phyloP scores from a whole-genome alignment of 176 grass and related monocot genomes.

The Tillandsia leiboldiana region DNA sequence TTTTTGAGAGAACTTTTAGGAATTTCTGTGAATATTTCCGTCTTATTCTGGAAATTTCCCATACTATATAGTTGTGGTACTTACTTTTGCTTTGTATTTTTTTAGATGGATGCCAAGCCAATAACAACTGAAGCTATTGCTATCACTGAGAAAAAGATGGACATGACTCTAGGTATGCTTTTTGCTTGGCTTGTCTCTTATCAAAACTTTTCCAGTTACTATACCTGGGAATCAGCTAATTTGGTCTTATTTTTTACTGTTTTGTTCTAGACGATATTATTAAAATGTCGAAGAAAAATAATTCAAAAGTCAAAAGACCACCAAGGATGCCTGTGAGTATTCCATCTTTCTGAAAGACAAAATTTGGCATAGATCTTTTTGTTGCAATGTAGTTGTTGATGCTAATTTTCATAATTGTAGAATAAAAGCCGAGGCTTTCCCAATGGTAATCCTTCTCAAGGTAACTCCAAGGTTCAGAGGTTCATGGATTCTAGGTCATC shows the following conservation, averaged over 20 bases:
- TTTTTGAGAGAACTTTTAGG: no score
- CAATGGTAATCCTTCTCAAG: constrained; percentile 38
- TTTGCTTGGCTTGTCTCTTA: background rate
- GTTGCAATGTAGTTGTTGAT: background rate
- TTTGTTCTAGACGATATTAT: constrained; percentile 73
- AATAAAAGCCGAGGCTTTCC: constrained; percentile 62
- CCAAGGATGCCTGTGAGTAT: constrained; percentile 53
- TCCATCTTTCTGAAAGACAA: constrained; percentile 9
- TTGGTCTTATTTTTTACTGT: background rate
- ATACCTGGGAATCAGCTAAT: no score
- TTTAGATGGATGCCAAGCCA: constrained; percentile 59
- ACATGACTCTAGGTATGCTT: constrained; percentile 84
- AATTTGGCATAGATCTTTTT: background rate
- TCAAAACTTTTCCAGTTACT: background rate
- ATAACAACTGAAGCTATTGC: constrained; percentile 65
- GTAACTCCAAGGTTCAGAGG: constrained; percentile 43
- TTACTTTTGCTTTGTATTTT: background rate
- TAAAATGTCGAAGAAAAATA: constrained; percentile 97
- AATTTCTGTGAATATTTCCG: background rate
- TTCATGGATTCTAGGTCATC: constrained; percentile 73
- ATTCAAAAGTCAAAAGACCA: constrained; percentile 44
- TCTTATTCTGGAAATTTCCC: background rate
- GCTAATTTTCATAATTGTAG: constrained; percentile 22
- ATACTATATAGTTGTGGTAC: background rate
- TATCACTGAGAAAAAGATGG: constrained; percentile 98